Conservation (phyloP, 169 alveolate species). For the Plasmodium vivax region DNA sequence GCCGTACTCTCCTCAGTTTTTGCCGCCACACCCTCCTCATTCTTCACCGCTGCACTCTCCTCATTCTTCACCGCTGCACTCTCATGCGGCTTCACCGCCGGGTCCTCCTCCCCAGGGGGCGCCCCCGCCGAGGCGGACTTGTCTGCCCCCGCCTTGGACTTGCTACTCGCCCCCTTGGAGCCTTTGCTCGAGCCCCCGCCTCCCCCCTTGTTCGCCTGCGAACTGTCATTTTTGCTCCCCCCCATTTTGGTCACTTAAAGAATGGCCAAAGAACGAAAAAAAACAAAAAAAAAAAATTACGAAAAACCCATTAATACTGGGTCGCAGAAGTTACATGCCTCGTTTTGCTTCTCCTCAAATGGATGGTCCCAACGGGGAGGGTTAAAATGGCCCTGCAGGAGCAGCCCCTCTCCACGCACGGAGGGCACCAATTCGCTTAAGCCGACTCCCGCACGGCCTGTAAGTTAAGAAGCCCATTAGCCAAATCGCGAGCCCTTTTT, state of each 20-base stretch:
- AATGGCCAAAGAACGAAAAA: background rate
- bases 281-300: background rate
- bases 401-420: background rate
- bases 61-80: background rate
- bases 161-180: slow-evolving; percentile 28
- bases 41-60: no score
- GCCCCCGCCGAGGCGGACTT: background rate
- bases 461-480: background rate
- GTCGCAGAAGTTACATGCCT: background rate
- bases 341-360: background rate
- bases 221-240: slow-evolving; percentile 9
- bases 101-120: background rate
- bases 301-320: background rate
- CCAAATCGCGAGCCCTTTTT: background rate
- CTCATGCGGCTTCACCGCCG: background rate
- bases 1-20: background rate
- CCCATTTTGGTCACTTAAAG: slow-evolving; percentile 23
- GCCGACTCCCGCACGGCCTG: background rate
- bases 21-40: background rate
- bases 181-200: slow-evolving; percentile 34
- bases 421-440: background rate
- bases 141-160: background rate
- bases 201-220: slow-evolving; percentile 31
- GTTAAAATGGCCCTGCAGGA: background rate
- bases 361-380: background rate